Base-by-base conservation (phyloP, 139 green algal species). In the Chlamydomonas eustigma region DNA sequence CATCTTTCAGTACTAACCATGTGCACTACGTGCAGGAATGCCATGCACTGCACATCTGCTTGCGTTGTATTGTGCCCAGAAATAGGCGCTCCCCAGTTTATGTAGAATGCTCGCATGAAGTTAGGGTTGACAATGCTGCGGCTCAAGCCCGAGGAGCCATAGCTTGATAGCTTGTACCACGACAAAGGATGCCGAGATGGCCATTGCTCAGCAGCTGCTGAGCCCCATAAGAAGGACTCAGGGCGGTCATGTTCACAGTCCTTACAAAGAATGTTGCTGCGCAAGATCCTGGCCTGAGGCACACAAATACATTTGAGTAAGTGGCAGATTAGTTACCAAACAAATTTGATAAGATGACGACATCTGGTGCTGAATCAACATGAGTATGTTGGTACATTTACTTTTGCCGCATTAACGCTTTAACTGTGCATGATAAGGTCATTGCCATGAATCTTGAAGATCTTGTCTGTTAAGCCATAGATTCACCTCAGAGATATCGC, bases 161-260 rank as follows among this genome's bases (percentile, higher is more conserved):
- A 72, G 65, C 44, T 72, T 33, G 65, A 50, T 6, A 72, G 65
- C 3, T 6, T 12, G 65, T 72, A 72, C 65, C 65, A 72, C 22
- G 65, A 39, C 33, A 72, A 34, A 18, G 65, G 65, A 34, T 72
- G 65, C 28, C 32, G 28, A 34, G 33, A 3, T 6, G 65, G 65
- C 33, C 32, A 72, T 31, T 72, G 28, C 65, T 72, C 28, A 5
- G 32, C 33, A 8, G 65, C 65, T 4, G 65, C 5, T 4, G 22
- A 22, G 33, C 65, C 65, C 65, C 65, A 72, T 12, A 72, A 34
- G 65, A 72, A 72, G 4, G 65, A n/a, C 65, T 72, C 65, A 12
- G 65, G 31, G 18, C 65, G 65, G 22, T 24, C 28, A 34, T 50
- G 65, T 33, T 44, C 34, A 31, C 65, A 72, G 5, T 72, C 65